These are phyloP conservation scores for Flaveria trinervia DNA, from an alignment of 129 eudicot genomes.

Conservation along the genomic window DNA sequence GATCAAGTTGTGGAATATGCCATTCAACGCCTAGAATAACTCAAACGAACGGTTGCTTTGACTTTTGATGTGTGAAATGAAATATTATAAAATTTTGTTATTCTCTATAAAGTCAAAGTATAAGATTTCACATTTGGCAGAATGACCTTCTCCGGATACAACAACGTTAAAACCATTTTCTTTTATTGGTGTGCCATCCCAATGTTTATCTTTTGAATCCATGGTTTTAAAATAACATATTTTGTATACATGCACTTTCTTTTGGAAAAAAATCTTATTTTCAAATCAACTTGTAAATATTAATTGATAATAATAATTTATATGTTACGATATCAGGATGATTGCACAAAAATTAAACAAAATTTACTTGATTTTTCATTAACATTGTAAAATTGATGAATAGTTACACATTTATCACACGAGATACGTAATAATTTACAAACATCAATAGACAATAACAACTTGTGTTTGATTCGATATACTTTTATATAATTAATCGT, in stretches of 20 bases:
- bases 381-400: too few species aligned
- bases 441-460: too few species aligned
- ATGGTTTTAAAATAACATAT: neutral
- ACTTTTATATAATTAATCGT: too few species aligned
- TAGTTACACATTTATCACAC: too few species aligned
- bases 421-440: too few species aligned
- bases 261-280: neutral
- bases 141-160: neutral
- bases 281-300: neutral
- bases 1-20: slow-evolving; percentile 3
- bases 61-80: neutral
- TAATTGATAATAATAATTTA: neutral
- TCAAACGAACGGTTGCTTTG: neutral
- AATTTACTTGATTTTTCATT: too few species aligned
- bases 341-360: too few species aligned
- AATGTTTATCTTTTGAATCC: neutral
- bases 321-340: neutral
- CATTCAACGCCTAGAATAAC: slow-evolving; percentile 10
- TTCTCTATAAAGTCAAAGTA: neutral
- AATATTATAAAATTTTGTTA: neutral
- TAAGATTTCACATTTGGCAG: neutral
- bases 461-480: too few species aligned
- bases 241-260: neutral
- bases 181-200: neutral
- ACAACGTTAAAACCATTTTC: neutral